Evolutionary conservation across 148 eudicot genomes (phyloP), one percentile per base, ranked within the genome.

Genomic region (Pouteria glomerata): DNA sequence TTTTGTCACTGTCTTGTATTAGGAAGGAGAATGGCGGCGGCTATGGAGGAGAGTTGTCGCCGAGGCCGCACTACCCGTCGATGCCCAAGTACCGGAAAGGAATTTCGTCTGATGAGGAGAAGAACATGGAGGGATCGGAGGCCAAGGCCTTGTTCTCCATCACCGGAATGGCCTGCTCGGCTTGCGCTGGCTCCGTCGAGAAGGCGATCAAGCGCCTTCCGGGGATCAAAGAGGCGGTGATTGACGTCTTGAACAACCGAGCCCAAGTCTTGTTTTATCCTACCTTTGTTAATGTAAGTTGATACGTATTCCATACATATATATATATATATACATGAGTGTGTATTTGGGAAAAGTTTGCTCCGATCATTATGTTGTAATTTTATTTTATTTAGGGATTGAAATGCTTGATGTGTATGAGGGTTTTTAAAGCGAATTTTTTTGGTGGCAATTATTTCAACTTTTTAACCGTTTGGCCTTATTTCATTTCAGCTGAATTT

Each of bases 11-110:
- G 19, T 77, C 88, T 33, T 86, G 88, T 52, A 74, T 88, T 2
- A 65, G 80, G 23, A 74, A 60, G 13, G 84, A 78, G 69, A n/a
- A n/a, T n/a, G n/a, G n/a, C n/a, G 67, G 80, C 16, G 18, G 27
- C 34, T 64, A 31, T 60, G 57, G 77, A n/a, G n/a, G n/a, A 0
- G 84, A 79, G 42, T 67, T 81, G 4, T 87, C 89, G 2, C 84
- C 92, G 0, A 77, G 73, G 58, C 89, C 97, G 0, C 95, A 80
- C 57, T 92, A 92, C 29, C 97, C 96, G 16, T 89, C 92, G 35
- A 92, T 92, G 97, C 87, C 86, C 0, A 92, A 80, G 59, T 86
- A 84, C 73, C 97, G 96, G 6, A 89, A 80, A 72, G 92, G 97
- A 2, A 75, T 85, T 19, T 37, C 74, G 61, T n/a, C n/a, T n/a